phyloP scores from a whole-genome alignment of 2,329 filamentous ascomycete species.

The Paraphaeosphaeria sporulosa region DNA sequence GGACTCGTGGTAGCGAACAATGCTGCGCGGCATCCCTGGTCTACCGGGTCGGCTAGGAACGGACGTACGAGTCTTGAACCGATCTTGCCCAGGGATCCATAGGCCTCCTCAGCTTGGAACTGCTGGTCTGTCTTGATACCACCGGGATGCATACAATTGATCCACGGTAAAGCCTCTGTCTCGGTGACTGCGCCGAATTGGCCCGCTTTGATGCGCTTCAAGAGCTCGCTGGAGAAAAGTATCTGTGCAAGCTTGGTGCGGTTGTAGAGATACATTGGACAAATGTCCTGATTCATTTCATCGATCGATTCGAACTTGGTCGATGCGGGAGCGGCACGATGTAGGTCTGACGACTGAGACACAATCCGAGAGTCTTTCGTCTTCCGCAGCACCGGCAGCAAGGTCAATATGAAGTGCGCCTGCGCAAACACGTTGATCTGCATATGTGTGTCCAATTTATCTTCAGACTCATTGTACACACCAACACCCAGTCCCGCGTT shows the following conservation, averaged over 20 bases:
- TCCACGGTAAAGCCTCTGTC: constrained; percentile 52
- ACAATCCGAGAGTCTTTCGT: constrained; percentile 58
- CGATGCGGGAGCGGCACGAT: constrained; percentile 49
- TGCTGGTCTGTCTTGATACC: constrained; percentile 58
- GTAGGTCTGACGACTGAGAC: constrained; percentile 59
- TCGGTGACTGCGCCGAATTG: constrained; percentile 42
- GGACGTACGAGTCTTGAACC: constrained; percentile 54
- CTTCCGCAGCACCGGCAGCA: constrained; percentile 55
- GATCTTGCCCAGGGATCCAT: constrained; percentile 57
- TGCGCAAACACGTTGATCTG: constrained; percentile 61
- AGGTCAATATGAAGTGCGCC: constrained; percentile 56
- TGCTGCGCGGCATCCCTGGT: constrained; percentile 56
- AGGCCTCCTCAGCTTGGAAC: constrained; percentile 58
- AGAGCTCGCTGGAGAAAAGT: constrained; percentile 54
- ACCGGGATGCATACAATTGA: constrained; percentile 61
- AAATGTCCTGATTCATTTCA: constrained; percentile 60
- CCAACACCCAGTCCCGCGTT: constrained; percentile 61
- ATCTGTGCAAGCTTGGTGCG: constrained; percentile 60
- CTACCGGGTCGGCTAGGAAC: constrained; percentile 60
- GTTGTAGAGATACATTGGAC: constrained; percentile 57
- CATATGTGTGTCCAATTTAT: constrained; percentile 61
- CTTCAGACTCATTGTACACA: constrained; percentile 57
- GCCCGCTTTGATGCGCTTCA: constrained; percentile 44
- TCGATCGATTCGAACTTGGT: constrained; percentile 54
- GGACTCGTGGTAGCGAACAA: constrained; percentile 58